Percentiles rank a stretch among this genome's conserved stretches.
These are phyloP conservation scores for Hansenula sp. DNA, from an alignment of 1,139 yeast species.

Conservation along the genomic window DNA sequence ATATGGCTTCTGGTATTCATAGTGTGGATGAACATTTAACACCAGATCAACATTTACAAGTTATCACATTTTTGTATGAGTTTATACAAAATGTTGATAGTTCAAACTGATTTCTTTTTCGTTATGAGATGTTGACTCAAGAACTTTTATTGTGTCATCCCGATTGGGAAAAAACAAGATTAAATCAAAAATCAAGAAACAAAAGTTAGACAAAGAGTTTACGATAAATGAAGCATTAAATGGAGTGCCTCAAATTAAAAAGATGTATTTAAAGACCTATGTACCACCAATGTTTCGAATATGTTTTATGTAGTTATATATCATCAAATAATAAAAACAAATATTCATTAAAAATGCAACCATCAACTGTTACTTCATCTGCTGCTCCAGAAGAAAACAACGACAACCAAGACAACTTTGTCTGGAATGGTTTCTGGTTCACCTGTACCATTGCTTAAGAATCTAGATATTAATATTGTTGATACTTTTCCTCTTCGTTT, in stretches of 20 bases:
- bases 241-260: not conserved
- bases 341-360: constrained; percentile 1
- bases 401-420: constrained; percentile 1
- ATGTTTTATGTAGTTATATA: not conserved
- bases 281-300: not conserved
- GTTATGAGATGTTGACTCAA: too few species aligned
- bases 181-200: not conserved
- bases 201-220: too few species aligned
- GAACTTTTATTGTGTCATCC: constrained; percentile 1
- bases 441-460: constrained; percentile 3
- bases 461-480: too few species aligned
- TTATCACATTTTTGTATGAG: constrained; percentile 57
- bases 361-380: constrained; percentile 2
- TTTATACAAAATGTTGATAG: constrained; percentile 34
- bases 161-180: not conserved
- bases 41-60: constrained; percentile 49
- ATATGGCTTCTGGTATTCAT: constrained; percentile 31
- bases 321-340: not conserved
- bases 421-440: constrained; percentile 1
- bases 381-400: constrained; percentile 4
- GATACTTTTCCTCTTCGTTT: too few species aligned
- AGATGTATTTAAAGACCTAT: not conserved
- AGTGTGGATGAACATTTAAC: constrained; percentile 56
- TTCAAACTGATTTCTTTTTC: not conserved
- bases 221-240: too few species aligned